Percentiles rank a stretch among this genome's conserved stretches.
phyloP scores from a whole-genome alignment of 106 monocot genomes.

The Dendrobium huoshanense region DNA sequence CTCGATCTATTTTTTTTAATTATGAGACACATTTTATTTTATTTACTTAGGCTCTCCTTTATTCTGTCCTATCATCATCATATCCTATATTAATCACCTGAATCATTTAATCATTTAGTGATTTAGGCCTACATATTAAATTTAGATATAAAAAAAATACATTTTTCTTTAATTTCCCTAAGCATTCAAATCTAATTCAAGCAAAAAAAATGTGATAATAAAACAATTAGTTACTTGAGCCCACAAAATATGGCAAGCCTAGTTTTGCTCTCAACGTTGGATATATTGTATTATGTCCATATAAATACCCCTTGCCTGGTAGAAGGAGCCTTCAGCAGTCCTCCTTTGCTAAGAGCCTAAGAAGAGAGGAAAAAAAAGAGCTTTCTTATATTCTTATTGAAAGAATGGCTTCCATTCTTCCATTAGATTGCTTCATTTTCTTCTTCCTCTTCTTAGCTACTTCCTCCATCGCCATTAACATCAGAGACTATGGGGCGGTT shows the following conservation, averaged over 20 bases:
- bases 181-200: not conserved
- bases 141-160: no score
- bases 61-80: no score
- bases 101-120: no score
- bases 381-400: not conserved
- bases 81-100: no score
- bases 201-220: not conserved
- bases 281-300: not conserved
- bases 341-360: not conserved
- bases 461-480: not conserved
- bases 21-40: no score
- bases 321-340: not conserved
- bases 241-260: not conserved
- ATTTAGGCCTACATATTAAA: no score
- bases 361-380: not conserved
- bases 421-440: not conserved
- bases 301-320: not conserved
- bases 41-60: no score
- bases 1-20: no score
- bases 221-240: not conserved
- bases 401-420: not conserved
- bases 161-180: no score
- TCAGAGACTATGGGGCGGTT: slow-evolving; percentile 9
- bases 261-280: not conserved
- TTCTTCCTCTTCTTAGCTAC: not conserved